Base-by-base conservation (phyloP, 805 yeast species). In the Candida jianshihensis region DNA sequence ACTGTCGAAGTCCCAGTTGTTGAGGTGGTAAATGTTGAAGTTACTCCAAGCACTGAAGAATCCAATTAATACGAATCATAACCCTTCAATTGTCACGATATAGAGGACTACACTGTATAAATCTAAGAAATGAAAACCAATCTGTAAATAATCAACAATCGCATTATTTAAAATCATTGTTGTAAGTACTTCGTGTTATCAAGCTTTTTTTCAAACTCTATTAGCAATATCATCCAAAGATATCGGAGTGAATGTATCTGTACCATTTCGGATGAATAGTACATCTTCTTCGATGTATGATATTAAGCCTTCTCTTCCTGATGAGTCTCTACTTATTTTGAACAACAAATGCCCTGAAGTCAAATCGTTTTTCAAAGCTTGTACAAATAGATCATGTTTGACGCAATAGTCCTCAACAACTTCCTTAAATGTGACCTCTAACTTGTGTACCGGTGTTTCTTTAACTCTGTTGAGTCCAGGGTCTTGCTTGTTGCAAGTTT, bases 241-340 rank as follows among this genome's bases (percentile, higher is more conserved):
- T 4, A 70, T 52, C 1, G 83, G 81, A 35, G 55, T 60, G 51
- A 57, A 75, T 4, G 44, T 53, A 3, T 47, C 60, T 4, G 41
- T 48, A 9, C 40, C 40, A 6, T 39, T 37, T 26, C 59, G 54
- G 13, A 73, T 50, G 72, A 75, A 86, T 18, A 87, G 46, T 2
- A 84, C 78, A 45, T 86, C 89, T 31, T 78, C 78, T 25, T 71
- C 70, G 6, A 84, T 66, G 42, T 73, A 84, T 13, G 73, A 64
- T 26, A 45, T 12, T 27, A 67, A 12, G 0, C 67, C 63, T 5
- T 46, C 55, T 18, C 48, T 53, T 8, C 70, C 68, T 6, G 31
- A 37, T 0, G 57, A 43, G 33, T 58, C 48, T 19, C 53, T 47
- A 5, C 64, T 53, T 13, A 78, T 53, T 21, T 61, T 56, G 51